phyloP scores from a whole-genome alignment of 495 filamentous ascomycete species.

The Penicillium steckii region DNA sequence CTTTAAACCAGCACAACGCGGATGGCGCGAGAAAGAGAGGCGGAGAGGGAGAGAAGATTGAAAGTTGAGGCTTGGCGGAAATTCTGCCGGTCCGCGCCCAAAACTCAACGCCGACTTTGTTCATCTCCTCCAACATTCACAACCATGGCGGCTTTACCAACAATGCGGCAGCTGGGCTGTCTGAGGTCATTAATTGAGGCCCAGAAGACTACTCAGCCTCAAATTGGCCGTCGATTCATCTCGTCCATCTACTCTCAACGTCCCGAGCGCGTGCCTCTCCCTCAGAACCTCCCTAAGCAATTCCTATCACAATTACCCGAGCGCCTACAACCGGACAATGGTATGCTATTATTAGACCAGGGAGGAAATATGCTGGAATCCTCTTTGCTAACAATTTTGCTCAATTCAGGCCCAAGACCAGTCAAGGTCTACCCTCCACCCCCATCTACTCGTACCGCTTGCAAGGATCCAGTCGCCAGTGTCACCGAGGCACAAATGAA shows the following conservation, averaged over 20 bases:
- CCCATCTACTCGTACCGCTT: constrained; percentile 39
- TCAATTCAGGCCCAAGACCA: constrained; percentile 36
- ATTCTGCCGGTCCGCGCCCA: constrained; percentile 41
- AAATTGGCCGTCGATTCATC: constrained; percentile 37
- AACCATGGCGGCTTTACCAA: constrained; percentile 58
- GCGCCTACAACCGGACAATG: constrained; percentile 33
- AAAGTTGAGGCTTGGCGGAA: constrained; percentile 37
- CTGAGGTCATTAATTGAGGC: constrained; percentile 55
- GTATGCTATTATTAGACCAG: constrained; percentile 18
- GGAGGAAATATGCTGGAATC: background rate
- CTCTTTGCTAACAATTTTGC: background rate
- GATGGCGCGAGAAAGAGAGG: constrained; percentile 5
- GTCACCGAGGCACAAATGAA: constrained; percentile 65
- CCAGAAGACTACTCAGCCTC: constrained; percentile 43
- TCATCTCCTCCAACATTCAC: constrained; percentile 16
- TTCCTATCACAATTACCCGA: constrained; percentile 44
- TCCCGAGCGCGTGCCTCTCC: constrained; percentile 38
- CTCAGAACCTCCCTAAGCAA: constrained; percentile 37
- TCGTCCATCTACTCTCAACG: constrained; percentile 40
- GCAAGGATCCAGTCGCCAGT: constrained; percentile 59
- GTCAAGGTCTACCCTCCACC: constrained; percentile 56
- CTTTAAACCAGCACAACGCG: constrained; percentile 7
- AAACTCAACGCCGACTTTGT: constrained; percentile 33
- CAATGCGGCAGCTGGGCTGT: constrained; percentile 66
- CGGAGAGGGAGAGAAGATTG: constrained; percentile 12